Base-by-base conservation (phyloP, 2,329 filamentous ascomycete genomes). In the Pseudogymnoascus sp. region DNA sequence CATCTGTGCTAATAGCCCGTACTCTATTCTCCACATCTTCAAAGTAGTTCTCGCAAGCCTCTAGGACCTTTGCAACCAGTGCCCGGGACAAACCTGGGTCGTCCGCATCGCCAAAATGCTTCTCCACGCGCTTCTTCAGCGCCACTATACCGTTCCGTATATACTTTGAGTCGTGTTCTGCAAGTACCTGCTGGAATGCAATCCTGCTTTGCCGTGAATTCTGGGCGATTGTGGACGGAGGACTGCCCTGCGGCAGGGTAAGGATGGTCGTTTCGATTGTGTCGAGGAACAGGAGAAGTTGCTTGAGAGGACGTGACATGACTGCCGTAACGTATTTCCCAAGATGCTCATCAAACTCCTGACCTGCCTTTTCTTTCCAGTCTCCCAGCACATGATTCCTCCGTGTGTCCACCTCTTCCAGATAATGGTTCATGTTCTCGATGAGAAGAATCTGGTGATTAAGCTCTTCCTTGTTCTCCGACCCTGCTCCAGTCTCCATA, bases 371-470 rank as follows among this genome's bases (percentile, higher is more conserved):
- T 40, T 87, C 84, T 71, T 87, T 89, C 90, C 92, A 97, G 68
- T 90, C 86, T 65, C 90, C 86, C 4, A 97, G 82, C 0, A 96
- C 85, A 6, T 89, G 83, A 66, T 94, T 85, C 38, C 84, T 82
- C 16, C 85, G 83, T 14, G 88, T 78, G 68, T 96, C 91, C 7
- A 96, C 89, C 74, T 97, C 92, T 73, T 97, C 92, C 10, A 94
- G 80, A 76, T 96, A 97, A 75, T 96, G 92, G 72, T 97, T 95
- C 92, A 97, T 97, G 75, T 99, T 99, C 75, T 99, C 93, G 69
- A 99, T 97, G 62, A 97, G 82, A 35, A 97, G 82, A 70, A 99
- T 96, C 75, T 97, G 92, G 77, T 96, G 96, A 77, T 97, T 97
- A 65, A 99, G 83, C 4, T 92, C 91, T 75, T 97, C 92, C 77